Base-by-base conservation (phyloP, 2,329 filamentous ascomycete genomes). In the Fusarium scirpi region DNA sequence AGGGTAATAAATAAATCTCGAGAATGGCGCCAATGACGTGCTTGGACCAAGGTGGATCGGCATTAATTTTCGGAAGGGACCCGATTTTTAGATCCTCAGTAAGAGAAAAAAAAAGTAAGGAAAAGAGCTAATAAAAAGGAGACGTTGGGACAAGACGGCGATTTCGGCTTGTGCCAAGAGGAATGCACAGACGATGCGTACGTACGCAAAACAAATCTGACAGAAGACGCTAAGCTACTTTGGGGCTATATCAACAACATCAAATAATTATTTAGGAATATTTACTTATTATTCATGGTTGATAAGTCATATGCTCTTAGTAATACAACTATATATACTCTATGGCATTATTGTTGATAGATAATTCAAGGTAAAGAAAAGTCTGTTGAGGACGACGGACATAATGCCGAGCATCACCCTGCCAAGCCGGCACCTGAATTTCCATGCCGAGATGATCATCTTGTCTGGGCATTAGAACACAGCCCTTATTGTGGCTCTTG, bases 1-100 rank as follows among this genome's bases (percentile, higher is more conserved):
- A 48, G 64, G 45, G 43, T 47, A 45, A 30, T 34, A 25, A 63
- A 63, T 52, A 40, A 46, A 25, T 58, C 64, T 65, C 63, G 51
- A 60, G 43, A 40, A 60, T 51, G 20, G 52, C 40, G 49, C 49
- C 24, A 52, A 71, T 71, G 69, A 53, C 69, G 65, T 71, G 68
- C 67, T 71, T 27, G 45, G 16, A 12, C 41, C 38, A 51, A 20
- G 55, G 63, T 58, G 65, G 65, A 48, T 22, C 43, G 22, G 9
- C 7, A 7, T 27, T 49, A 27, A 52, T 55, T 65, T 18, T 58
- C 54, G 59, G 52, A 53, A 38, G 52, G 13, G 27, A 18, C 7
- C 24, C 29, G 30, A 44, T 61, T 32, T 32, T 38, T 38, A n/a
- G 34, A 0, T 38, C 18, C 34, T 38, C 34, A 41, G 20, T 11